Evolutionary conservation across 2,329 filamentous ascomycete species (phyloP).

Genomic region (Fusarium sp.): DNA sequence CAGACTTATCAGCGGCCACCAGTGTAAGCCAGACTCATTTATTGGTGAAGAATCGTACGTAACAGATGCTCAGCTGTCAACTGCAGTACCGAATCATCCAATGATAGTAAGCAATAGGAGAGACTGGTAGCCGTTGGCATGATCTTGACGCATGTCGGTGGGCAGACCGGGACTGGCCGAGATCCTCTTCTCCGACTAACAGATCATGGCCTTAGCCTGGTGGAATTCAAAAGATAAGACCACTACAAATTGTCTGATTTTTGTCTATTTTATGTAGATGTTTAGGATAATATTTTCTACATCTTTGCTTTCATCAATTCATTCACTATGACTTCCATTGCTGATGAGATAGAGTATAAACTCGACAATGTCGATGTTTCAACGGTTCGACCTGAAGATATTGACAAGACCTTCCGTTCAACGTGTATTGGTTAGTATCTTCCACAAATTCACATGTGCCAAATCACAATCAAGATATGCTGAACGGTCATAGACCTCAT

Average conservation of each 20-base stretch:
- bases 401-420: slow-evolving; percentile 72
- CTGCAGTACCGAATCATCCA: slow-evolving; percentile 29
- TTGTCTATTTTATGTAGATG: not conserved
- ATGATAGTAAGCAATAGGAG: slow-evolving; percentile 16
- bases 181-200: slow-evolving; percentile 40
- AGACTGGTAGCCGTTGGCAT: slow-evolving; percentile 14
- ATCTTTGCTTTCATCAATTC: not conserved
- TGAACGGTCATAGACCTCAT: slow-evolving; percentile 64
- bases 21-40: not conserved
- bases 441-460: not conserved
- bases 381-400: slow-evolving; percentile 63
- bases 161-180: slow-evolving; percentile 51
- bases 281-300: not conserved
- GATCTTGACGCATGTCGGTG: slow-evolving; percentile 14
- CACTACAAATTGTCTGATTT: slow-evolving; percentile 4
- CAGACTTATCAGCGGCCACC: not conserved
- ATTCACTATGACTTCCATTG: slow-evolving; percentile 52
- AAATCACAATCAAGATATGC: not conserved
- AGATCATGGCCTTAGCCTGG: slow-evolving; percentile 19
- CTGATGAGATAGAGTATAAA: slow-evolving; percentile 65
- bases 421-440: slow-evolving; percentile 68
- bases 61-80: slow-evolving; percentile 5
- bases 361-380: slow-evolving; percentile 66
- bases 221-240: slow-evolving; percentile 39
- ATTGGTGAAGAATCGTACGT: slow-evolving; percentile 14